Evolutionary conservation across 1,139 yeast genomes (phyloP).

Genomic region (Meyerozyma athensensis): DNA sequence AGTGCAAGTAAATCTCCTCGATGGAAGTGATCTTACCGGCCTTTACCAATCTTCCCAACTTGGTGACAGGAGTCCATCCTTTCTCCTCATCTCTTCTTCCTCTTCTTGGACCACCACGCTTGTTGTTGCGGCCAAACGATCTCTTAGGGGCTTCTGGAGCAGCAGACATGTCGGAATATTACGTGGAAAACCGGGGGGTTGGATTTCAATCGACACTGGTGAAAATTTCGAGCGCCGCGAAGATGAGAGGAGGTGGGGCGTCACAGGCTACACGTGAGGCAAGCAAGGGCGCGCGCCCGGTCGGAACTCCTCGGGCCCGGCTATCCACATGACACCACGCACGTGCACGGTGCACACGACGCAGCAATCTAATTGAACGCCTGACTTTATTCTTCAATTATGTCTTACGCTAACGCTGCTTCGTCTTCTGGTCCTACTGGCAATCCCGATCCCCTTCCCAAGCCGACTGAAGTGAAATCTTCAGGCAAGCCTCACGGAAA

Average conservation of each 20-base stretch:
- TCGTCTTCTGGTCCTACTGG: slow-evolving; percentile 32
- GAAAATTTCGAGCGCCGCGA: slow-evolving; percentile 5
- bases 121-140: slow-evolving; percentile 68
- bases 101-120: slow-evolving; percentile 49
- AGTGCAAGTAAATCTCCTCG: slow-evolving; percentile 99
- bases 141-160: slow-evolving; percentile 54
- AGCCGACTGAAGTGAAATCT: slow-evolving; percentile 20
- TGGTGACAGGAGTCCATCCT: slow-evolving; percentile 99
- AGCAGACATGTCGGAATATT: slow-evolving; percentile 86
- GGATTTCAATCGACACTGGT: slow-evolving; percentile 77
- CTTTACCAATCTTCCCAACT: slow-evolving; percentile 99
- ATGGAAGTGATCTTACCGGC: slow-evolving; percentile 96
- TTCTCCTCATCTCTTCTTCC: slow-evolving; percentile 89
- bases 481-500: slow-evolving; percentile 22
- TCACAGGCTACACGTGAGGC: too few species aligned
- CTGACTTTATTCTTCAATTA: slow-evolving; percentile 5
- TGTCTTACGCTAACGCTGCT: slow-evolving; percentile 37
- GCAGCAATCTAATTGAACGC: slow-evolving; percentile 4
- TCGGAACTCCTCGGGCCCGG: too few species aligned
- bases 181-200: slow-evolving; percentile 90
- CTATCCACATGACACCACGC: too few species aligned
- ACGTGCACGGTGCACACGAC: slow-evolving; percentile 2
- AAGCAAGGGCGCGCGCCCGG: slow-evolving; percentile 11
- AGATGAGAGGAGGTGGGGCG: too few species aligned
- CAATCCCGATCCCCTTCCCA: slow-evolving; percentile 20